Conservation (phyloP, 176 grass and related monocot species). For the Calamus simplicifolius region DNA sequence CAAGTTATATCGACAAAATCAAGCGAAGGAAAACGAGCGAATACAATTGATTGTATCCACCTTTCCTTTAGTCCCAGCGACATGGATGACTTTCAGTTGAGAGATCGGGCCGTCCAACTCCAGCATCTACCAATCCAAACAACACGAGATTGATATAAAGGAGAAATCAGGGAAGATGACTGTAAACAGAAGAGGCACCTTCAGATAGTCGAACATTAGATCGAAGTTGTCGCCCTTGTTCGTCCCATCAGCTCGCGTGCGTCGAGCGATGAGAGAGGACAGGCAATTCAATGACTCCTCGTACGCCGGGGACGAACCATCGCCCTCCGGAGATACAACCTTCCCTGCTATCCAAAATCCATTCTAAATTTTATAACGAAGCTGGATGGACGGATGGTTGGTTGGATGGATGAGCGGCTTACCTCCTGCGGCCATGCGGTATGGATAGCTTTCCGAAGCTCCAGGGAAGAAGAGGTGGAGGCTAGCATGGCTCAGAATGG, state of each 20-base stretch:
- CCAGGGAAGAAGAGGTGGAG: too few species aligned
- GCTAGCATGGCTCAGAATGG: too few species aligned
- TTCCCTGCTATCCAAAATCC: background rate
- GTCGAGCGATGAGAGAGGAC: conserved; percentile 69
- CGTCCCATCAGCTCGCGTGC: conserved; percentile 47
- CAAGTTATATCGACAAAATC: too few species aligned
- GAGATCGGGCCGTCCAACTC: conserved; percentile 62
- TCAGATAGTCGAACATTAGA: conserved; percentile 53
- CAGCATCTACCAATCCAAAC: conserved; percentile 43
- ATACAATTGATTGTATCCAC: conserved; percentile 13
- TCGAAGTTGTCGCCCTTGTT: conserved; percentile 70
- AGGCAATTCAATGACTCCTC: conserved; percentile 66
- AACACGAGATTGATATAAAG: background rate
- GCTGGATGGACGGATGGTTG: too few species aligned
- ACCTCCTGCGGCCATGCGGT: too few species aligned
- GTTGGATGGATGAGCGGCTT: too few species aligned
- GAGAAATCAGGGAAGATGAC: background rate
- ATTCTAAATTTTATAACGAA: too few species aligned
- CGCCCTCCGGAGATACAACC: conserved; percentile 15
- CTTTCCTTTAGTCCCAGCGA: conserved; percentile 89
- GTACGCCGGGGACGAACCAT: conserved; percentile 35
- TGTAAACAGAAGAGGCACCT: background rate
- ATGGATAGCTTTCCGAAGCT: too few species aligned
- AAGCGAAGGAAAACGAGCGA: background rate
- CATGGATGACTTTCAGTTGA: conserved; percentile 70